Evolutionary conservation across 2,329 filamentous ascomycete genomes (phyloP).

Genomic region (Colletotrichum somersetense): DNA sequence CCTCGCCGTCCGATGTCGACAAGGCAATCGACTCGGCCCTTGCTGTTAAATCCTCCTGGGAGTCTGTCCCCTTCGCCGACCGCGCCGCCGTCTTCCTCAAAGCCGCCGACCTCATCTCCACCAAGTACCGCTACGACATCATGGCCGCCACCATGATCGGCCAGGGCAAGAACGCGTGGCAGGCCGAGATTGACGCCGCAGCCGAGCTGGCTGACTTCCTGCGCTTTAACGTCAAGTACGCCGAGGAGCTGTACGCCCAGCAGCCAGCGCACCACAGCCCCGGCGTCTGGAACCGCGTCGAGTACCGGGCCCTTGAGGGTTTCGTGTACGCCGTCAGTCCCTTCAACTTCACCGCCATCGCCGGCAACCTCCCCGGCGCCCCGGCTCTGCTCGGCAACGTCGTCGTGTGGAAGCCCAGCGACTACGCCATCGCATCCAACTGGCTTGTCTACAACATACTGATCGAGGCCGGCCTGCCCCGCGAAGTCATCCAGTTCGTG

Average conservation of each 20-base stretch:
- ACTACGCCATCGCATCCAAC: conserved; percentile 88
- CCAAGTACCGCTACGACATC: conserved; percentile 95
- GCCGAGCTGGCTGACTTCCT: conserved; percentile 94
- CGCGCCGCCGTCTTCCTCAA: conserved; percentile 95
- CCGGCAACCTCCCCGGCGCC: conserved; percentile 84
- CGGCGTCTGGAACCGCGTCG: conserved; percentile 91
- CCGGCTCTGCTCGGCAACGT: conserved; percentile 94
- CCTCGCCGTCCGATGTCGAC: conserved; percentile 80
- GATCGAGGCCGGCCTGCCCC: conserved; percentile 89
- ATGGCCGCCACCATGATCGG: conserved; percentile 97
- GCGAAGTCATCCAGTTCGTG: conserved; percentile 92
- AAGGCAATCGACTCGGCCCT: conserved; percentile 87
- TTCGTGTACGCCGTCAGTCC: conserved; percentile 96
- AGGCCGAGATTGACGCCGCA: conserved; percentile 97
- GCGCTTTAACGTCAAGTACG: conserved; percentile 94
- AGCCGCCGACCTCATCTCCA: conserved; percentile 89
- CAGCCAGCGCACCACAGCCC: conserved; percentile 87
- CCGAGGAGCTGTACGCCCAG: conserved; percentile 88
- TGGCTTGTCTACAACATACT: conserved; percentile 93
- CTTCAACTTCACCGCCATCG: conserved; percentile 98
- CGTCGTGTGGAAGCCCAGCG: conserved; percentile 96
- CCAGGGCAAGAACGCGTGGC: conserved; percentile 98
- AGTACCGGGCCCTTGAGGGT: conserved; percentile 90
- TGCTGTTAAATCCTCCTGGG: conserved; percentile 88
- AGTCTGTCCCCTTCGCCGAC: conserved; percentile 87